Percentiles rank a stretch among this genome's conserved stretches.
Conservation (phyloP, 176 grass and related monocot species). For the Oryza coarctata region DNA sequence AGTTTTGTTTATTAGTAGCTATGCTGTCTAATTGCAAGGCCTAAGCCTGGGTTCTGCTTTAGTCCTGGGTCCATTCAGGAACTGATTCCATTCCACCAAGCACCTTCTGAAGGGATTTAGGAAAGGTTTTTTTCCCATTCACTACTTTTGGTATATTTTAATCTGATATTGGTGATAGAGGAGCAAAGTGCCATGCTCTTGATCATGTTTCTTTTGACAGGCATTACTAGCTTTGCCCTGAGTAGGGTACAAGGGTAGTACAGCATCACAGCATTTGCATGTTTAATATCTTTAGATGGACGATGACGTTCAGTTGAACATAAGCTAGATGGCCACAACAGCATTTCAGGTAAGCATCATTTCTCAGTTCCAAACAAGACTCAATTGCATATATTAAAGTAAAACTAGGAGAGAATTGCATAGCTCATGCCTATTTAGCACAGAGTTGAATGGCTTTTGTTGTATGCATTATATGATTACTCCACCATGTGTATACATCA, state of each 20-base stretch:
- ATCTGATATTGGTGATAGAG: not conserved
- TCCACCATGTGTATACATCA: not conserved
- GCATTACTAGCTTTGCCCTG: conserved; percentile 1
- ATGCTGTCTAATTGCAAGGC: not conserved
- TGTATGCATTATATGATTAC: not conserved
- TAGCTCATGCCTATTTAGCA: not conserved
- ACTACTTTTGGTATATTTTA: not conserved
- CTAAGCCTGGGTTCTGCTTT: not conserved
- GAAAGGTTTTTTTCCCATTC: not conserved
- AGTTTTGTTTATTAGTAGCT: not conserved
- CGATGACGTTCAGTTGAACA: not conserved
- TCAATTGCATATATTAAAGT: not conserved
- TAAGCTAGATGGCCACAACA: not conserved
- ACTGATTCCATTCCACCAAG: not conserved
- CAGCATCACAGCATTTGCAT: not conserved
- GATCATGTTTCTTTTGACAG: conserved; percentile 8
- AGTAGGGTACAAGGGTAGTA: not conserved
- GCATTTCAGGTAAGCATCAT: conserved; percentile 21
- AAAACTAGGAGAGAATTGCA: not conserved
- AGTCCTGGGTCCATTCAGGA: not conserved
- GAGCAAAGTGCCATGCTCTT: not conserved
- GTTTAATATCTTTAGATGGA: conserved; percentile 9
- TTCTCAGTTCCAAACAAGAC: not conserved
- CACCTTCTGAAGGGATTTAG: no score
- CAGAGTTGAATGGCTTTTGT: not conserved